Evolutionary conservation across 2,329 filamentous ascomycete genomes (phyloP).

Genomic region (Pseudogymnoascus sp.): DNA sequence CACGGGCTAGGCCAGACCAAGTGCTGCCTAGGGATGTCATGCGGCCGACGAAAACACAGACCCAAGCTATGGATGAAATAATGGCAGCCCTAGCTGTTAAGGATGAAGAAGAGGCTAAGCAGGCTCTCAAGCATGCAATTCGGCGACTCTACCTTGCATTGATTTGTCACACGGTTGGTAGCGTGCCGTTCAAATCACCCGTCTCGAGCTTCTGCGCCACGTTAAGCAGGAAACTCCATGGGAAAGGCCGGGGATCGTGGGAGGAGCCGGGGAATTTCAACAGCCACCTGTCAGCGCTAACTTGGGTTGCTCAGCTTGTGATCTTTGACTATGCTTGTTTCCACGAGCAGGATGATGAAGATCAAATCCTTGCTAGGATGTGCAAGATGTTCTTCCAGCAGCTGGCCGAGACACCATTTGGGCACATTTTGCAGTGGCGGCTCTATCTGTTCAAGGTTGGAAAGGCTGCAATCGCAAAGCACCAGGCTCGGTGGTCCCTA

Average conservation of each 20-base stretch:
- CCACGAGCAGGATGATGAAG: slow-evolving; percentile 11
- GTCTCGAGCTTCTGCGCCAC: slow-evolving; percentile 13
- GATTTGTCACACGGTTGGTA: slow-evolving; percentile 13
- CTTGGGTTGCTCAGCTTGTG: slow-evolving; percentile 10
- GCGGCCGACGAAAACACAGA: not conserved
- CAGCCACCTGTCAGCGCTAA: slow-evolving; percentile 11
- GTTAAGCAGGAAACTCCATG: not conserved
- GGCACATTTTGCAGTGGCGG: slow-evolving; percentile 14
- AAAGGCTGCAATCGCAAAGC: slow-evolving; percentile 4
- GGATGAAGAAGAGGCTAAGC: slow-evolving; percentile 8
- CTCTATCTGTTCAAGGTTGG: not conserved
- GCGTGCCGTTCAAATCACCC: slow-evolving; percentile 10
- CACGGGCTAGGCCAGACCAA: not conserved
- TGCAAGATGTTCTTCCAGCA: slow-evolving; percentile 14
- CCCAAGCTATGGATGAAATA: slow-evolving; percentile 12
- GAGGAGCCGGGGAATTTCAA: slow-evolving; percentile 14
- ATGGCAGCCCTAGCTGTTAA: slow-evolving; percentile 9
- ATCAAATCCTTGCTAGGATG: slow-evolving; percentile 13
- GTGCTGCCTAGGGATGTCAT: not conserved
- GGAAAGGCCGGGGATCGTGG: not conserved
- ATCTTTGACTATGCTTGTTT: slow-evolving; percentile 11
- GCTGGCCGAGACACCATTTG: slow-evolving; percentile 12
- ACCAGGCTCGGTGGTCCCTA: slow-evolving; percentile 12
- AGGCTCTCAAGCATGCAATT: slow-evolving; percentile 13
- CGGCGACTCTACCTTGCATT: slow-evolving; percentile 11